Percentiles rank a stretch among this genome's conserved stretches.
These are phyloP conservation scores for Ceratonia siliqua DNA, from an alignment of 306 rosid genomes.

Conservation along the genomic window DNA sequence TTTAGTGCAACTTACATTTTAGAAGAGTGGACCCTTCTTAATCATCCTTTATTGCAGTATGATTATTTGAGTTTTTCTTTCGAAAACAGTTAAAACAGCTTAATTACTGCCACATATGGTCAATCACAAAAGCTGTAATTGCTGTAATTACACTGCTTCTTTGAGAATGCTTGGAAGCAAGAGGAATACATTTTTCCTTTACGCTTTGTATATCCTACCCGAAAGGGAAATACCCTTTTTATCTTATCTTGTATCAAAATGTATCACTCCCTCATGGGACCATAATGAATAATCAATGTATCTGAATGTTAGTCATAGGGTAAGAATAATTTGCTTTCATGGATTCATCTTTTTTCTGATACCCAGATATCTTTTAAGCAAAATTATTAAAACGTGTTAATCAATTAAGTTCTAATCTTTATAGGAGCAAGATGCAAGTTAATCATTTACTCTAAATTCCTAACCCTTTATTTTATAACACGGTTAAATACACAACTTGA, in stretches of 20 bases:
- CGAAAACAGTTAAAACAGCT: background rate
- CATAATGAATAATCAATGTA: background rate
- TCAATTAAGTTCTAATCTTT: background rate
- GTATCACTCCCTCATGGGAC: background rate
- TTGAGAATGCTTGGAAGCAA: slow-evolving; percentile 27
- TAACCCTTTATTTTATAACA: background rate
- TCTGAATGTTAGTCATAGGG: background rate
- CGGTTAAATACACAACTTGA: too few relatives aligned
- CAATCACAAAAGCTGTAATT: slow-evolving; percentile 15
- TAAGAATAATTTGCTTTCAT: background rate
- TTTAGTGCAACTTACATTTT: too few relatives aligned
- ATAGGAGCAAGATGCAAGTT: background rate
- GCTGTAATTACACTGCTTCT: slow-evolving; percentile 10
- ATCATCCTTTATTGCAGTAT: background rate
- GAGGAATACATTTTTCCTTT: background rate
- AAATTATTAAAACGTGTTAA: slow-evolving; percentile 15
- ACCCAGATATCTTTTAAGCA: background rate
- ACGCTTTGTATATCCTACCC: background rate
- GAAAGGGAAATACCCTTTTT: background rate
- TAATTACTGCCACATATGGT: background rate
- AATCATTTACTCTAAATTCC: background rate
- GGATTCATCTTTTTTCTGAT: background rate
- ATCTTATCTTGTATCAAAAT: slow-evolving; percentile 7
- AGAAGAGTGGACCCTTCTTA: too few relatives aligned
- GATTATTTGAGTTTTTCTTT: background rate